Conservation (phyloP, 257 asterid species). For the Solanum microdontum region DNA sequence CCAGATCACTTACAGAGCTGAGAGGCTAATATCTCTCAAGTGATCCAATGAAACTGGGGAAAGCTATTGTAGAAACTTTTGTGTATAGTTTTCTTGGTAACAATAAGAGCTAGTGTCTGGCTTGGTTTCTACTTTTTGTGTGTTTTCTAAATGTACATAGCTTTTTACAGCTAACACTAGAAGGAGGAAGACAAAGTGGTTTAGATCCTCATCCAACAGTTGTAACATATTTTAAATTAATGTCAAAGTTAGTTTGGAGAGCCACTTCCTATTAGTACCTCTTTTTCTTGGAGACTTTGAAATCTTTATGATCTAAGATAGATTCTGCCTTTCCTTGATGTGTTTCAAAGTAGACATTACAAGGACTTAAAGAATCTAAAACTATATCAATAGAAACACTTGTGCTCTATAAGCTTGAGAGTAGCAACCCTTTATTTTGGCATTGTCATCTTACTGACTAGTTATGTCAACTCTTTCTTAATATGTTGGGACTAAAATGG, state of each 20-base stretch:
- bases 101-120: not conserved
- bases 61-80: not conserved
- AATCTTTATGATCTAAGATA: not conserved
- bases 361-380: not conserved
- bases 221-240: slow-evolving; percentile 8
- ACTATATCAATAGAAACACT: not conserved
- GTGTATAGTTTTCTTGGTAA: slow-evolving; percentile 1
- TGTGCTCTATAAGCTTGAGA: not conserved
- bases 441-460: not conserved
- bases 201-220: not conserved
- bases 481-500: too few relatives aligned
- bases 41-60: slow-evolving; percentile 1
- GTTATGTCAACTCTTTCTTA: not conserved
- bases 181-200: not conserved
- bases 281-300: slow-evolving; percentile 8
- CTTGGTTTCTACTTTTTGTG: slow-evolving; percentile 4
- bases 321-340: not conserved
- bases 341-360: not conserved
- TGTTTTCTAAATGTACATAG: slow-evolving; percentile 26
- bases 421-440: not conserved
- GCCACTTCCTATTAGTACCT: not conserved
- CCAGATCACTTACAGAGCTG: not conserved
- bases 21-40: not conserved
- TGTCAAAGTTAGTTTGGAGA: slow-evolving; percentile 1
- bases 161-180: slow-evolving; percentile 12